Evolutionary conservation across 345 rosid species (phyloP), one percentile per base, ranked within the genome.

Genomic region (Gossypium mustelinum): DNA sequence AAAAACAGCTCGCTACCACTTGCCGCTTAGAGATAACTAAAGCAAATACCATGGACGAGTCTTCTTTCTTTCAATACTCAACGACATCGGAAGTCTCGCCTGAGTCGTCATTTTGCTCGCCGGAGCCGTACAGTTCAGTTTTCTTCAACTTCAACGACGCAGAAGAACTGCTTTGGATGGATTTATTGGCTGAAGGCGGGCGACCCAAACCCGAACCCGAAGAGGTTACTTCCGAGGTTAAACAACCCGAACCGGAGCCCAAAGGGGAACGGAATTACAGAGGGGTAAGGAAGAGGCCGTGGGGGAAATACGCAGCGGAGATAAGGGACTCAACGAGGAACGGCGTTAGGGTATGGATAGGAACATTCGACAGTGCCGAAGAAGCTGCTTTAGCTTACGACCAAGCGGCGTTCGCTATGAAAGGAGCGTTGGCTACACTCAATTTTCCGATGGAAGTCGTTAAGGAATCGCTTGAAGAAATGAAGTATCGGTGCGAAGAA

Each of bases 291-390:
- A 86, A 73, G 84, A 69, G 97, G 79, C 94, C 97, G 0, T 89
- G 97, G 94, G 94, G 97, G 7, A 89, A 88, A 45, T 89, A 14
- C 4, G 97, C 94, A 1, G 97, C 97, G 0, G 97, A 91, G 82
- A 89, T 91, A 20, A 85, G 97, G 62, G 94, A 91, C 73, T 87
- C 94, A 0, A 86, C 92, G 0, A 82, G 88, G 48, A 82, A 88
- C 2, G 97, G 94, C 0, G 81, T 78, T 8, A 79, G 97, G 77
- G 94, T 91, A 45, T 91, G 97, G 97, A 82, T 91, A 0, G 94
- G 97, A 29, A 91, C 97, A 0, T 91, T 89, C 13, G 92, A 89
- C 59, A 88, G 77, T 7, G 92, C 88, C 0, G 94, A 91, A 70
- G 92, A 83, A 4, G 97, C 94, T 0, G 94, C 97, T 70, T 52